Evolutionary conservation across 2,329 filamentous ascomycete species (phyloP).

Genomic region (Cladosporium sp.): DNA sequence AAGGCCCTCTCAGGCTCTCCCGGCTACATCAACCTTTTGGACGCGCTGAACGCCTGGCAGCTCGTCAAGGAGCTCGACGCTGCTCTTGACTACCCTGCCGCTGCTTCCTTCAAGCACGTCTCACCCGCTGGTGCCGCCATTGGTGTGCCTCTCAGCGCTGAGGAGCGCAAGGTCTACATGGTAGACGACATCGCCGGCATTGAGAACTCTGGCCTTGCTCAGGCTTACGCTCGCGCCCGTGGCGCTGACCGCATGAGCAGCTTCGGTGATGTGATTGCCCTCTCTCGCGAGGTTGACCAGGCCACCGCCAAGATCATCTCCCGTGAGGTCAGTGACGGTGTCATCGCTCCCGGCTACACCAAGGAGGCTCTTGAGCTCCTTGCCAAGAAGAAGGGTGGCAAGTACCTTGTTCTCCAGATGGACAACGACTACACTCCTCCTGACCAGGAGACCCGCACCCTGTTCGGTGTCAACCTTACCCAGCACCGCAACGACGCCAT

Average conservation of each 20-base stretch:
- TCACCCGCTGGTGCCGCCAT: constrained; percentile 95
- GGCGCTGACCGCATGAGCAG: constrained; percentile 98
- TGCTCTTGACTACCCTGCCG: constrained; percentile 82
- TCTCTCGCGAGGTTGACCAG: constrained; percentile 87
- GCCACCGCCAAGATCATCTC: constrained; percentile 97
- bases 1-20: constrained; percentile 87
- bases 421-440: constrained; percentile 82
- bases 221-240: constrained; percentile 92
- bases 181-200: constrained; percentile 92
- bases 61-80: constrained; percentile 94
- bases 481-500: constrained; percentile 92
- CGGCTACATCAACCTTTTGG: constrained; percentile 95
- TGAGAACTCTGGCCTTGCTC: constrained; percentile 80
- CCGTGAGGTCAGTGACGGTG: constrained; percentile 94
- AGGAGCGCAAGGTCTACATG: constrained; percentile 97
- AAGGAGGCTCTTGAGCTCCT: constrained; percentile 85
- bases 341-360: constrained; percentile 86
- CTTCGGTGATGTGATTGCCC: constrained; percentile 94
- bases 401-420: constrained; percentile 94
- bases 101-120: constrained; percentile 98
- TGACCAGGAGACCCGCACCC: constrained; percentile 73
- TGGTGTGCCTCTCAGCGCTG: constrained; percentile 78
- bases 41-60: constrained; percentile 95
- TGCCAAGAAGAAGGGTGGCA: constrained; percentile 97
- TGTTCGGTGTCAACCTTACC: constrained; percentile 84